phyloP scores from a whole-genome alignment of 139 green algal genomes.

The Volvox africanus region DNA sequence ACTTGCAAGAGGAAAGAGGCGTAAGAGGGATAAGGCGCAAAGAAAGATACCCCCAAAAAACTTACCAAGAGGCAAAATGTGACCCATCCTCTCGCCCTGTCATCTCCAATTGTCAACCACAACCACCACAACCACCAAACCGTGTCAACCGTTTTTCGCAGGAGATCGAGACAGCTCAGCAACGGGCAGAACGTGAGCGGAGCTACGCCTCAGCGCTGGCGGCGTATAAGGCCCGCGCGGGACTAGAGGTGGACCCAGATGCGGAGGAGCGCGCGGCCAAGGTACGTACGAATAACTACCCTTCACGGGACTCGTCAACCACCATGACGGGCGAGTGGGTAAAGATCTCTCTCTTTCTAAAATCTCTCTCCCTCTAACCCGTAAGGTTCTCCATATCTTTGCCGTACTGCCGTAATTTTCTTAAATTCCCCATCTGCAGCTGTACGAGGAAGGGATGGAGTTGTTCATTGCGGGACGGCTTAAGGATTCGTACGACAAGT shows the following conservation, averaged over 20 bases:
- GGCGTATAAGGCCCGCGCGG: slow-evolving; percentile 55
- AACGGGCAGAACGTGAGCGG: slow-evolving; percentile 50
- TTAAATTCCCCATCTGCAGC: not conserved
- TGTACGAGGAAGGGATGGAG: slow-evolving; percentile 55
- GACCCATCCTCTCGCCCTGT: no score
- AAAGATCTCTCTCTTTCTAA: no score
- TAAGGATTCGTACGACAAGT: slow-evolving; percentile 58
- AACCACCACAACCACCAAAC: not conserved
- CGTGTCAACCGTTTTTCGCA: not conserved
- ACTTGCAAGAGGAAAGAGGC: no score
- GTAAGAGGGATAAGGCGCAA: no score
- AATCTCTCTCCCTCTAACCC: not conserved
- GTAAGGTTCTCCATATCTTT: not conserved
- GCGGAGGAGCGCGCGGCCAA: slow-evolving; percentile 50
- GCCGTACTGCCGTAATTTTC: not conserved
- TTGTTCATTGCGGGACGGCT: slow-evolving; percentile 55
- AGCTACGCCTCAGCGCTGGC: slow-evolving; percentile 52
- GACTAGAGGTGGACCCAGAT: slow-evolving; percentile 71
- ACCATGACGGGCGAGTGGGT: no score
- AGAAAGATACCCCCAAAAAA: no score
- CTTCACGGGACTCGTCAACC: no score
- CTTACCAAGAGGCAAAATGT: no score
- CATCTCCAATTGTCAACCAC: no score
- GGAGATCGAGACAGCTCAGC: slow-evolving; percentile 63
- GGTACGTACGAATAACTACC: no score